Conservation (phyloP, 2,329 filamentous ascomycete species). For the Alternaria metachromatica region DNA sequence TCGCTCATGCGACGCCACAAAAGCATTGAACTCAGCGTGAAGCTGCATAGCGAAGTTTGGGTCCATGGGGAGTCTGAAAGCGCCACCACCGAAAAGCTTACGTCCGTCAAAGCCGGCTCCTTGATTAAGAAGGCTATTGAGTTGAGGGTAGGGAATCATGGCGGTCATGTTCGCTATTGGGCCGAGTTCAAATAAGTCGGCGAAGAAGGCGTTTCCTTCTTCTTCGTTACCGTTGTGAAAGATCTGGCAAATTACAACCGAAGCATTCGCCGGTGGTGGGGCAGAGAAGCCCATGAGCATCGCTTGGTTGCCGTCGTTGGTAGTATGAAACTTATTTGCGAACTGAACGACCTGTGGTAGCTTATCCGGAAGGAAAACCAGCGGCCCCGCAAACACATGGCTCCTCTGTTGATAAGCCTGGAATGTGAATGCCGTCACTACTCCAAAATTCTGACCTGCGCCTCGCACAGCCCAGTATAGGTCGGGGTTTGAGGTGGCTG, state of each 20-base stretch:
- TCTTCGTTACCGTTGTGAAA: constrained; percentile 48
- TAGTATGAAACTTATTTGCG: constrained; percentile 37
- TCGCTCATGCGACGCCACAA: constrained; percentile 30
- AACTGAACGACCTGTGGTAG: constrained; percentile 36
- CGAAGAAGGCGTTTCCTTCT: constrained; percentile 35
- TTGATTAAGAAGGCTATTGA: constrained; percentile 45
- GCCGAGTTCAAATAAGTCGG: constrained; percentile 33
- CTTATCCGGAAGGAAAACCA: constrained; percentile 45
- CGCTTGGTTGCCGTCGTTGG: constrained; percentile 38
- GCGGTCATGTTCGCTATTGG: constrained; percentile 32
- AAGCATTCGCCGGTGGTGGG: constrained; percentile 38
- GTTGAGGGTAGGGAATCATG: constrained; percentile 41
- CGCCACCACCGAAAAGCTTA: constrained; percentile 47
- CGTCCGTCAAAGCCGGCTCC: constrained; percentile 43
- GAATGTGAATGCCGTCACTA: constrained; percentile 53
- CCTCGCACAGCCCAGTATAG: constrained; percentile 52
- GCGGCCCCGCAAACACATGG: constrained; percentile 45
- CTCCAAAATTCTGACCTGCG: constrained; percentile 46
- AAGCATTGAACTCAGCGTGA: constrained; percentile 34
- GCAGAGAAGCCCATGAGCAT: constrained; percentile 35
- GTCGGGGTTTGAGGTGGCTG: constrained; percentile 28
- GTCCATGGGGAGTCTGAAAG: constrained; percentile 44
- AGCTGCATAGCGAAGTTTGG: constrained; percentile 29
- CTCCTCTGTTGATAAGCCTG: constrained; percentile 38
- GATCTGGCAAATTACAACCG: constrained; percentile 35